These are phyloP conservation scores for Aspergillus nomiae DNA, from an alignment of 2,329 filamentous ascomycete species.

Conservation along the genomic window DNA sequence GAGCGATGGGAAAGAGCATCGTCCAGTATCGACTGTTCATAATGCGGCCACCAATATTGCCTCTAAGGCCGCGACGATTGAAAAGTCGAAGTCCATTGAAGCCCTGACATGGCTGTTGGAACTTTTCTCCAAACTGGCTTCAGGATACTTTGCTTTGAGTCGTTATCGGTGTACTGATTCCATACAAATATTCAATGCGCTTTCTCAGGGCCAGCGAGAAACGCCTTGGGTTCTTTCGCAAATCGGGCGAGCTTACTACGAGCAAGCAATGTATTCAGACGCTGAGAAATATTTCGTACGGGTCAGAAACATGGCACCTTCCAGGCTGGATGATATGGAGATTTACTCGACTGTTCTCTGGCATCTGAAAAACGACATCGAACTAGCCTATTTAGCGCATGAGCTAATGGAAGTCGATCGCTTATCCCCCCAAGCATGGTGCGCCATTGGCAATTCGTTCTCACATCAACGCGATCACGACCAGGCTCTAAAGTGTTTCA, in stretches of 20 bases:
- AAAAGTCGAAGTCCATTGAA: slow-evolving; percentile 70
- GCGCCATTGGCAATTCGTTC: slow-evolving; percentile 90
- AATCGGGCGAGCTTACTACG: slow-evolving; percentile 87
- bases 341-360: slow-evolving; percentile 99
- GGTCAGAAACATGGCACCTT: slow-evolving; percentile 77
- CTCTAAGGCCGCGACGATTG: slow-evolving; percentile 41
- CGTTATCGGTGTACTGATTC: slow-evolving; percentile 80
- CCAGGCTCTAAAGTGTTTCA: slow-evolving; percentile 91
- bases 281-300: slow-evolving; percentile 84
- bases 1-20: slow-evolving; percentile 65
- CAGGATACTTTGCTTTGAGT: slow-evolving; percentile 75
- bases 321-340: slow-evolving; percentile 91
- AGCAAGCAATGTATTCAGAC: slow-evolving; percentile 81
- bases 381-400: slow-evolving; percentile 88
- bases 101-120: slow-evolving; percentile 76
- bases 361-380: slow-evolving; percentile 90
- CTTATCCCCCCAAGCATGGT: slow-evolving; percentile 93
- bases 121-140: slow-evolving; percentile 77
- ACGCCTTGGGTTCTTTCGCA: slow-evolving; percentile 93
- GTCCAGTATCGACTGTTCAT: slow-evolving; percentile 38
- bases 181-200: slow-evolving; percentile 68
- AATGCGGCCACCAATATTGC: slow-evolving; percentile 26
- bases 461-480: slow-evolving; percentile 91
- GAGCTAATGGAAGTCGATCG: slow-evolving; percentile 85
- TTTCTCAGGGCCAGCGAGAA: slow-evolving; percentile 76